Percentiles rank a stretch among this genome's conserved stretches.
Conservation (phyloP, 768 basidiomycete genomes). For the Amanita rubescens region DNA sequence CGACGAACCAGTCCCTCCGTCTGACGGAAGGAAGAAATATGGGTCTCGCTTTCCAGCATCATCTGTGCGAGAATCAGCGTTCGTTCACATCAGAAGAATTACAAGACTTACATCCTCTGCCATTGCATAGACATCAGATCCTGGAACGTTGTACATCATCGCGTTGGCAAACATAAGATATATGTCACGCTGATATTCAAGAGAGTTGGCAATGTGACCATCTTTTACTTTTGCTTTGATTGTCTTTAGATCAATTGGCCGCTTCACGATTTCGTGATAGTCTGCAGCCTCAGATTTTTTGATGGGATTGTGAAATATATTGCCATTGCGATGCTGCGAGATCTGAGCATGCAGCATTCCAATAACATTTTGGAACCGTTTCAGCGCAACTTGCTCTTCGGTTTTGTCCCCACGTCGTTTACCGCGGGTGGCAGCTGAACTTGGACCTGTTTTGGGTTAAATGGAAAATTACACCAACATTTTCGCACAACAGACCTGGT, state of each 20-base stretch:
- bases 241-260: constrained; percentile 95
- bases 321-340: constrained; percentile 79
- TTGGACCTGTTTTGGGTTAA: constrained; percentile 18
- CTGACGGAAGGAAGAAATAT: constrained; percentile 65
- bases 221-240: constrained; percentile 84
- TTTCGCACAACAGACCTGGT: constrained; percentile 27
- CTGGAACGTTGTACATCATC: constrained; percentile 91
- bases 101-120: constrained; percentile 73
- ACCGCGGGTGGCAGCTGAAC: constrained; percentile 23
- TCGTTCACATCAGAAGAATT: constrained; percentile 5
- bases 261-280: constrained; percentile 86
- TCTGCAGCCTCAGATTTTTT: constrained; percentile 84
- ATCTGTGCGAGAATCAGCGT: constrained; percentile 38
- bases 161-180: constrained; percentile 95
- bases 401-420: constrained; percentile 30
- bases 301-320: constrained; percentile 88
- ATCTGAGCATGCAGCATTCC: constrained; percentile 76
- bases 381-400: constrained; percentile 49
- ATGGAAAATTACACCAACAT: constrained; percentile 7
- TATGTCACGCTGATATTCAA: constrained; percentile 87
- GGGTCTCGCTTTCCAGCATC: constrained; percentile 66
- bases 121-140: constrained; percentile 82
- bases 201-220: constrained; percentile 69
- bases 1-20: constrained; percentile 62
- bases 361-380: constrained; percentile 77